Evolutionary conservation across 2,329 filamentous ascomycete genomes (phyloP), one percentile per base, ranked within the genome.

Genomic region (Colletotrichum chrysophilum): DNA sequence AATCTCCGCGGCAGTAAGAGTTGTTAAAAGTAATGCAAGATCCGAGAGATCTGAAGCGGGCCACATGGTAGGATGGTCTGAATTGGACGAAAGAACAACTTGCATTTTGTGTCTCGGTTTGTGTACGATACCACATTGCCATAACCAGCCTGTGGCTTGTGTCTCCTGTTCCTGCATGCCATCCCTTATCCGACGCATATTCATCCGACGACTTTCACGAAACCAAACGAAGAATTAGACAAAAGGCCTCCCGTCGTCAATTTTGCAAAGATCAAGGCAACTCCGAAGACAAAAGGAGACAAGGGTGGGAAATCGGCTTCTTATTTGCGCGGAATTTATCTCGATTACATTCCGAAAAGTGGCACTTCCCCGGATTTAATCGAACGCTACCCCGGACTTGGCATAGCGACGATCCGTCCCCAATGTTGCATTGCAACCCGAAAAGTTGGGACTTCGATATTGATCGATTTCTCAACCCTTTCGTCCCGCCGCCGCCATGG

Each of bases 381-480:
- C 72, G n/a, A 75, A 64, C 60, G n/a, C 48, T 73, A 75, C 70
- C 73, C 73, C 73, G 18, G 73, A 64, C 70, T 75, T 73, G 73
- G 73, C 73, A 36, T 34, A 58, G 18, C 16, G 30, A 60, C 64
- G 56, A 73, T 64, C 69, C 64, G 28, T 58, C 16, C 32, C 64
- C 58, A 34, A 75, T 75, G 73, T 65, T 36, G 73, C 70, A 58
- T 24, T 75, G 64, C 75, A 71, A 76, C 62, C 75, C 67, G 26
- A 68, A 24, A 21, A 36, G 56, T 36, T 89, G 88, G 85, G 88
- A 93, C 80, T 92, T 97, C 84, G 91, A 97, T 84, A 90, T 98
- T 77, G 96, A 98, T 87, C 85, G 85, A n/a, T 91, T 93, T 81
- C 82, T 97, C 66, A 95, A 96, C 82, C 93, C 89, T 4, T 88